A percentile compares a stretch with the other conserved stretches of the same genome.
Evolutionary conservation across 2,329 filamentous ascomycete species (phyloP).

Genomic region (Fusarium coffeatum): DNA sequence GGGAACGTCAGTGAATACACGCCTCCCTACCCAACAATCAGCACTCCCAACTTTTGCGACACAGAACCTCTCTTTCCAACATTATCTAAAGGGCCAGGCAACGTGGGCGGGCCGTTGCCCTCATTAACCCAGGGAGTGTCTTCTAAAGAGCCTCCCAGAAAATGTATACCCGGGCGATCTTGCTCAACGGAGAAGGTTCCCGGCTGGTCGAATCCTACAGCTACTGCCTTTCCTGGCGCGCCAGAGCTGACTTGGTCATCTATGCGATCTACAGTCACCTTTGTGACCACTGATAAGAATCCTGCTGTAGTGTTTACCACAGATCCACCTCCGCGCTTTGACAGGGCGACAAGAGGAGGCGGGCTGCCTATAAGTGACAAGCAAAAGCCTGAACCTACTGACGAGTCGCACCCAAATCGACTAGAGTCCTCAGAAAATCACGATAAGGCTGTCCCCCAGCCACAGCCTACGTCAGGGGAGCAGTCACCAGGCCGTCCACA

Average conservation of each 20-base stretch:
- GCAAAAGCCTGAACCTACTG: slow-evolving; percentile 36
- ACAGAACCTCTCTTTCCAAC: slow-evolving; percentile 5
- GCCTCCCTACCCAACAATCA: slow-evolving; percentile 57
- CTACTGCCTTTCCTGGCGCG: slow-evolving; percentile 1
- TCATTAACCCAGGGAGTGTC: not conserved
- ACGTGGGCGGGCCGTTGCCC: not conserved
- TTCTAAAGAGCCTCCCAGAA: slow-evolving; percentile 22
- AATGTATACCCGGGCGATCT: slow-evolving; percentile 11
- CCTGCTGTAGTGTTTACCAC: slow-evolving; percentile 60
- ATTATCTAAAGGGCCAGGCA: not conserved
- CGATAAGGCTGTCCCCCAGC: not conserved
- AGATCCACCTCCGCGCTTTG: slow-evolving; percentile 55
- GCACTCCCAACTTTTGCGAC: slow-evolving; percentile 55
- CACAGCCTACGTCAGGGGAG: slow-evolving; percentile 5
- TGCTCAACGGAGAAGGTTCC: slow-evolving; percentile 12
- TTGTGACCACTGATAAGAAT: slow-evolving; percentile 67
- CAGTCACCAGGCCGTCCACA: slow-evolving; percentile 8
- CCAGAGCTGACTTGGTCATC: slow-evolving; percentile 25
- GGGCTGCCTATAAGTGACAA: slow-evolving; percentile 23
- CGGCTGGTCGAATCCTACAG: slow-evolving; percentile 11
- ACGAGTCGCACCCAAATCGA: not conserved
- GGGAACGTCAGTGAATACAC: slow-evolving; percentile 61
- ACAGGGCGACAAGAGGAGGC: slow-evolving; percentile 32
- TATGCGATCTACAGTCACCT: slow-evolving; percentile 53
- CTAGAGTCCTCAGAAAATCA: not conserved